Evolutionary conservation across 2,329 filamentous ascomycete genomes (phyloP).

Genomic region (Fusarium sp.): DNA sequence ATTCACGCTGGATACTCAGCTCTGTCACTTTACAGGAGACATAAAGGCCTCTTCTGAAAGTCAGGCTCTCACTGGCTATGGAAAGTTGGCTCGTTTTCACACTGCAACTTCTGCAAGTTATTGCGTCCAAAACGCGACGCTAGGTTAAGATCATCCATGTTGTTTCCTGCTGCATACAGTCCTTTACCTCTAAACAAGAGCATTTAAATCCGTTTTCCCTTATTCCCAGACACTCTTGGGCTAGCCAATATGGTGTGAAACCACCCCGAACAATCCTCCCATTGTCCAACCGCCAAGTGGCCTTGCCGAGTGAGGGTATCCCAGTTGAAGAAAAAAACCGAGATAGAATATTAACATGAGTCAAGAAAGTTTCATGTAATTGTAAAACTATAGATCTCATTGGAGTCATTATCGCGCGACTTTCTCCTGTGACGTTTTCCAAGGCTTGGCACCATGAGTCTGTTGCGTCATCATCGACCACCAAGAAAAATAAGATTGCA

Average conservation of each 20-base stretch:
- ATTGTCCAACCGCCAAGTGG: background rate
- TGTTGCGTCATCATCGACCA: background rate
- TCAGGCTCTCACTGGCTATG: background rate
- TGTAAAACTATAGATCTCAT: background rate
- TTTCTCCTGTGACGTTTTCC: background rate
- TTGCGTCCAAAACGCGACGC: background rate
- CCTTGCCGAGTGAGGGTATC: background rate
- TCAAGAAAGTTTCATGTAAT: background rate
- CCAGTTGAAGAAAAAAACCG: background rate
- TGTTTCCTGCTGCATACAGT: background rate
- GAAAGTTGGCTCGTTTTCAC: background rate
- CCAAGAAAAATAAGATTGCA: background rate
- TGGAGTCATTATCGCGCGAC: background rate
- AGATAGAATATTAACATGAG: background rate
- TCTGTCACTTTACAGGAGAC: background rate
- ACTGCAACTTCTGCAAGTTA: background rate
- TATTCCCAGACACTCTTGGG: background rate
- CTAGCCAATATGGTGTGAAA: background rate
- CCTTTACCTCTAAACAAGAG: background rate
- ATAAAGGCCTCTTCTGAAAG: background rate
- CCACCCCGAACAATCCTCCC: background rate
- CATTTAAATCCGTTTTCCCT: background rate
- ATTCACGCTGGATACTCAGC: background rate
- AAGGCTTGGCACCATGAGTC: background rate
- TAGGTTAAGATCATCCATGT: background rate